Conservation (phyloP, 352 stramenopile species). For the Pythium brassicae region DNA sequence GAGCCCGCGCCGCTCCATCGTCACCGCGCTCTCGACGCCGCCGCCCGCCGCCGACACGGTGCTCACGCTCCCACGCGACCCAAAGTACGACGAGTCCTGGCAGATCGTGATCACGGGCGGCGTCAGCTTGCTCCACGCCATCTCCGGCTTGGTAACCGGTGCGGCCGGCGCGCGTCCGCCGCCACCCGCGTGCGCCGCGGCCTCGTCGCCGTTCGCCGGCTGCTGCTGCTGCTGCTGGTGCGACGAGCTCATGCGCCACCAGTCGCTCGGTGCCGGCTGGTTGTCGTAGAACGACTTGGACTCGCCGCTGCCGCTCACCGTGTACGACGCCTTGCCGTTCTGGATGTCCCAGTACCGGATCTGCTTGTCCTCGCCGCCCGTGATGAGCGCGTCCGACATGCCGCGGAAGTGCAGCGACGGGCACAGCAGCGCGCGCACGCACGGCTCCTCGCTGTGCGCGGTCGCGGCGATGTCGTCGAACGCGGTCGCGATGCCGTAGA, state of each 20-base stretch:
- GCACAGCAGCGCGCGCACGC: constrained; percentile 85
- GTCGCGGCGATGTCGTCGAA: constrained; percentile 83
- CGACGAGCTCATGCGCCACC: constrained; percentile 79
- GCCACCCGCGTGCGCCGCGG: constrained; percentile 12
- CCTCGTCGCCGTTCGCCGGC: constrained; percentile 23
- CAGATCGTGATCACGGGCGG: constrained; percentile 82
- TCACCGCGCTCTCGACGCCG: constrained; percentile 63
- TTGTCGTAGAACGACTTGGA: constrained; percentile 88
- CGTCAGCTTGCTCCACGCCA: constrained; percentile 85
- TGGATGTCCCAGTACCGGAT: constrained; percentile 98
- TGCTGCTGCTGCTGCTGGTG: constrained; percentile 12
- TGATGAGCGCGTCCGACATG: constrained; percentile 87
- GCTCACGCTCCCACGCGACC: constrained; percentile 40
- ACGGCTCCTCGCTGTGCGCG: constrained; percentile 68
- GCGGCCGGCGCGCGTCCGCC: constrained; percentile 12
- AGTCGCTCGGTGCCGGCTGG: constrained; percentile 66
- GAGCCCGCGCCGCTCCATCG: constrained; percentile 87
- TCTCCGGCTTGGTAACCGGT: constrained; percentile 70
- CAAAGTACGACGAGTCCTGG: constrained; percentile 76
- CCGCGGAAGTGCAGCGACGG: constrained; percentile 85
- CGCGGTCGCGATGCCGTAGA: constrained; percentile 75
- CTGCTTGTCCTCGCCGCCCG: constrained; percentile 91
- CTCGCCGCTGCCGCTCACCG: constrained; percentile 85
- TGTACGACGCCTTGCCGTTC: constrained; percentile 92
- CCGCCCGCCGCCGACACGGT: constrained; percentile 41